phyloP scores from a whole-genome alignment of 768 basidiomycete species.

The Mrakia gelida region DNA sequence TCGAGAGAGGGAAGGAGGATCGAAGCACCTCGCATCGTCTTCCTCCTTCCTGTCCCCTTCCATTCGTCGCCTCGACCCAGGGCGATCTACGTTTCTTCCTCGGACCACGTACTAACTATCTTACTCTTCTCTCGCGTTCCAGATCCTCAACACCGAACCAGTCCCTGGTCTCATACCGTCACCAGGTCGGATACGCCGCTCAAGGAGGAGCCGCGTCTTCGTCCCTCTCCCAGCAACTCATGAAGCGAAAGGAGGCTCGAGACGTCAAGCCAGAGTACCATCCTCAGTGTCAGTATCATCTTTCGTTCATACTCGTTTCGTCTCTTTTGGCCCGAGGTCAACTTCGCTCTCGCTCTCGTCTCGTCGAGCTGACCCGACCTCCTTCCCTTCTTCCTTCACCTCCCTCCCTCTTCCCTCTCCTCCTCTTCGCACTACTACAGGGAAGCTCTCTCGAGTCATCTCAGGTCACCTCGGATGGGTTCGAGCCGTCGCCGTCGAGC shows the following conservation, averaged over 20 bases:
- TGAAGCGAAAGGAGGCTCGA: constrained; percentile 85
- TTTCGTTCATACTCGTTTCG: not conserved
- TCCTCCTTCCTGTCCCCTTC: too few species aligned
- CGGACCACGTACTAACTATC: not conserved
- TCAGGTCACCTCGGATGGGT: constrained; percentile 99
- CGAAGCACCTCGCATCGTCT: too few species aligned
- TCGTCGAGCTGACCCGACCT: not conserved
- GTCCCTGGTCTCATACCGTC: constrained; percentile 43
- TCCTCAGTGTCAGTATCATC: constrained; percentile 58
- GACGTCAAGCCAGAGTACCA: constrained; percentile 95
- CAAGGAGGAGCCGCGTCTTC: constrained; percentile 45
- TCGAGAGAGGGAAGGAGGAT: not conserved
- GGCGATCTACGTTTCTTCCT: too few species aligned
- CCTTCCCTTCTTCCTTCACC: not conserved
- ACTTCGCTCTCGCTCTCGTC: not conserved
- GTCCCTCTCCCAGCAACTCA: constrained; percentile 77
- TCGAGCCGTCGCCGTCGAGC: constrained; percentile 89
- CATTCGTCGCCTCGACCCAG: too few species aligned
- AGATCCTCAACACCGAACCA: constrained; percentile 26
- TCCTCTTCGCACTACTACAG: constrained; percentile 31
- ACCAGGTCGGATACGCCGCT: constrained; percentile 44
- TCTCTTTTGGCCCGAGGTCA: not conserved
- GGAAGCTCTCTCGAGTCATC: constrained; percentile 95
- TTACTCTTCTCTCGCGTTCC: not conserved
- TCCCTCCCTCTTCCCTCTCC: not conserved